These are phyloP conservation scores for Pulveroboletus sp. DNA, from an alignment of 768 basidiomycete species.

Conservation along the genomic window DNA sequence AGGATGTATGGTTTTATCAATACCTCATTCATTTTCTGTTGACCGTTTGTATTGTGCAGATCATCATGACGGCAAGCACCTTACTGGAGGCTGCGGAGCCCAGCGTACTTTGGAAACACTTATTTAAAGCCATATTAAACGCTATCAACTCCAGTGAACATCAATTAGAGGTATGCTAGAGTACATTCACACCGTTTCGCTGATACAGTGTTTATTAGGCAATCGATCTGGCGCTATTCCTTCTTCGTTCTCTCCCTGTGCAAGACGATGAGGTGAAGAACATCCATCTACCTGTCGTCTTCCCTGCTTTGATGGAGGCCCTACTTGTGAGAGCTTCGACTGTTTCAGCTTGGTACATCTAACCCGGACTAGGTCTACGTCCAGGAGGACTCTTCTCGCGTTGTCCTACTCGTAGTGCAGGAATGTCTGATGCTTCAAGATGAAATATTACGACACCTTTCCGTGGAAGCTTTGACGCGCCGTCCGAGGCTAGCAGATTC, in stretches of 20 bases:
- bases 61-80: slow-evolving; percentile 78
- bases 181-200: neutral
- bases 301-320: slow-evolving; percentile 61
- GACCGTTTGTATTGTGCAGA: slow-evolving; percentile 33
- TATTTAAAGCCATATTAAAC: slow-evolving; percentile 53
- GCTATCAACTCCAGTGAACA: slow-evolving; percentile 46
- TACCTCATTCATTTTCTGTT: neutral
- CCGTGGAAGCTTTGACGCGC: slow-evolving; percentile 45
- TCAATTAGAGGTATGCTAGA: slow-evolving; percentile 43
- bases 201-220: slow-evolving; percentile 39
- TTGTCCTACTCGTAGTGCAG: slow-evolving; percentile 34
- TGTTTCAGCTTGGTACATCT: neutral
- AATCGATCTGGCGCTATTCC: slow-evolving; percentile 63
- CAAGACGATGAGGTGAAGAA: slow-evolving; percentile 86
- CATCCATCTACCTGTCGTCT: slow-evolving; percentile 76
- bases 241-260: slow-evolving; percentile 63
- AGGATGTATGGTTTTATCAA: slow-evolving; percentile 48
- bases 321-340: slow-evolving; percentile 45
- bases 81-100: slow-evolving; percentile 94
- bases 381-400: slow-evolving; percentile 32
- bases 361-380: slow-evolving; percentile 33
- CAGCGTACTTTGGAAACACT: slow-evolving; percentile 75
- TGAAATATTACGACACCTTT: slow-evolving; percentile 48
- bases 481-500: slow-evolving; percentile 44
- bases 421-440: slow-evolving; percentile 48